These are phyloP conservation scores for Backusella australiensis DNA, from an alignment of 192 early-diverging fungal species.

Conservation along the genomic window DNA sequence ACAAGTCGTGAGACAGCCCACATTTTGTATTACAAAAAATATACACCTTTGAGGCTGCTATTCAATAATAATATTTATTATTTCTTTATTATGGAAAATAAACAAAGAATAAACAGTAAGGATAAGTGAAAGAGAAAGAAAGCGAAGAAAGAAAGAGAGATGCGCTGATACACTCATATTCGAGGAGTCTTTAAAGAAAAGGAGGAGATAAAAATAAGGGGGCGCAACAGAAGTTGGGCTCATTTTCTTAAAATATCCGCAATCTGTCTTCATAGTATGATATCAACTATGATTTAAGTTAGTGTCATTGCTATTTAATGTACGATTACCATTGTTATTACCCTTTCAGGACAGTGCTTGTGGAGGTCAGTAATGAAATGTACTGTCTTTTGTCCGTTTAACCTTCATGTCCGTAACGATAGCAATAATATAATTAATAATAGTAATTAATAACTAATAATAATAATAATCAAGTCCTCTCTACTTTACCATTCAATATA, in stretches of 20 bases:
- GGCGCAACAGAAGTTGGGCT: background rate
- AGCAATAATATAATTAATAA: background rate
- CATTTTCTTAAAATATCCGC: background rate
- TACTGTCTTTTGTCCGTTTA: conserved; percentile 5
- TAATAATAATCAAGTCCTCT: background rate
- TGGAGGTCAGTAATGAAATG: conserved; percentile 6
- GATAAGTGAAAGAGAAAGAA: background rate
- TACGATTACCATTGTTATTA: background rate
- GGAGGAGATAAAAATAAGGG: background rate
- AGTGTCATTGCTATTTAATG: background rate
- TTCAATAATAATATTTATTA: background rate
- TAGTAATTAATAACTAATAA: background rate
- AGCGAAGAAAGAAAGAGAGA: background rate
- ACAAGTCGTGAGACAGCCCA: conserved; percentile 7
- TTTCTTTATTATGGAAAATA: background rate
- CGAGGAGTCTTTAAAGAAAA: background rate
- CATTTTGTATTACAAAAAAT: background rate
- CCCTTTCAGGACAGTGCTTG: background rate
- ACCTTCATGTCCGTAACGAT: conserved; percentile 2
- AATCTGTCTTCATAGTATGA: conserved; percentile 10
- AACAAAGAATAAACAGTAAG: background rate
- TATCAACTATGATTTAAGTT: conserved; percentile 2
- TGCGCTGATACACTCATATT: background rate
- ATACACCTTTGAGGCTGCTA: background rate
- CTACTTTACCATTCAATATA: conserved; percentile 9